These are phyloP conservation scores for Tylopilus subfusipes DNA, from an alignment of 768 basidiomycete species.

Conservation along the genomic window DNA sequence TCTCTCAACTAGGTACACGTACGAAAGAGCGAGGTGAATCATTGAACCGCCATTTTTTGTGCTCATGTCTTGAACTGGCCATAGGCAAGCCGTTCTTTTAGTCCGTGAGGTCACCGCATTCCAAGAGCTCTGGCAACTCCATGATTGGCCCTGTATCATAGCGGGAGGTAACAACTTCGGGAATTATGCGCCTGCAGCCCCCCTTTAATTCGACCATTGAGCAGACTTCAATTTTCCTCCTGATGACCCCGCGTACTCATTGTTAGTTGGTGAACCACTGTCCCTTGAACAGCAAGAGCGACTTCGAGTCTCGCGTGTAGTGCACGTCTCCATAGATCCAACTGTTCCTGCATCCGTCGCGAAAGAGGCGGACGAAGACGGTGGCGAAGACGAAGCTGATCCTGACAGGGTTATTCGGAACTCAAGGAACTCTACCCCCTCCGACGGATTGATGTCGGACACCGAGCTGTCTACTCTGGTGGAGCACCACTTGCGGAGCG, in stretches of 20 bases:
- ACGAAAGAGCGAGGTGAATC: conserved; percentile 76
- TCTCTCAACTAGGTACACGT: conserved; percentile 42
- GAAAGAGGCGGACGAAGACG: conserved; percentile 33
- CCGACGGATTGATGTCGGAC: conserved; percentile 68
- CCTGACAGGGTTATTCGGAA: conserved; percentile 72
- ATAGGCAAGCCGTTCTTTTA: conserved; percentile 75
- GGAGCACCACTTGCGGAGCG: conserved; percentile 50
- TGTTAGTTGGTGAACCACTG: conserved; percentile 64
- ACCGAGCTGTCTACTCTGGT: conserved; percentile 50
- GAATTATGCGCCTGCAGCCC: not conserved
- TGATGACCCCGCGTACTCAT: conserved; percentile 75
- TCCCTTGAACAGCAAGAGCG: conserved; percentile 47
- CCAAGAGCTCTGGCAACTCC: conserved; percentile 40
- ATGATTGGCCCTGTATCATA: conserved; percentile 75
- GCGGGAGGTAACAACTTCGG: conserved; percentile 63
- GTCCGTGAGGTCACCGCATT: conserved; percentile 60
- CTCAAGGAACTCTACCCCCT: conserved; percentile 53
- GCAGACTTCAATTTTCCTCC: conserved; percentile 91
- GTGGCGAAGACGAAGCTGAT: conserved; percentile 43
- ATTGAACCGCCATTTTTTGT: too few relatives aligned
- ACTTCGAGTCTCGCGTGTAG: conserved; percentile 63
- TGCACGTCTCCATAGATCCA: conserved; percentile 69
- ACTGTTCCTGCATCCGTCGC: conserved; percentile 35
- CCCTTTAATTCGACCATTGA: not conserved
- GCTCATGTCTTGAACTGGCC: not conserved